phyloP scores from a whole-genome alignment of 345 rosid species.

The Moringa oleifera region DNA sequence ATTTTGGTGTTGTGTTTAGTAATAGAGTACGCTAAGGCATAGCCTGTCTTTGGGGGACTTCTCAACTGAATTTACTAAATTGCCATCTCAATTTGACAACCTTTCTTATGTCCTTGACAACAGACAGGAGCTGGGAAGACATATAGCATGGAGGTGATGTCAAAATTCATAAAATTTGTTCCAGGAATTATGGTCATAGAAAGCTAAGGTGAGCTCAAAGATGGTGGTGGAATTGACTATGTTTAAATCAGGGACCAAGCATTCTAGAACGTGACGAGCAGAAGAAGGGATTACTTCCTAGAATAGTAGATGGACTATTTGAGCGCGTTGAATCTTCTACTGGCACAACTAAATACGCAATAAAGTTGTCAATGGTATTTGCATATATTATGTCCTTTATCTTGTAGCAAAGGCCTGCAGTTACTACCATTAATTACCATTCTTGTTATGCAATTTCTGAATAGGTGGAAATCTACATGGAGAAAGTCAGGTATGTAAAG shows the following conservation, averaged over 20 bases:
- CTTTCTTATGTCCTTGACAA: slow-evolving; percentile 15
- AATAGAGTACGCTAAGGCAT: neutral
- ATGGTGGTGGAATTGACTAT: neutral
- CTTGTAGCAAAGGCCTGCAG: neutral
- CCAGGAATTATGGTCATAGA: slow-evolving; percentile 1
- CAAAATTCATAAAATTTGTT: neutral
- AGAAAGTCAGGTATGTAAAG: slow-evolving; percentile 65
- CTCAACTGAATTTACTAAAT: slow-evolving; percentile 2
- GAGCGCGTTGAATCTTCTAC: slow-evolving; percentile 38
- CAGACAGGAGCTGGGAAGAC: slow-evolving; percentile 99
- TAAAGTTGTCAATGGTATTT: slow-evolving; percentile 82
- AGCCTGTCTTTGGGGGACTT: neutral
- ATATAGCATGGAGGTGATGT: slow-evolving; percentile 72
- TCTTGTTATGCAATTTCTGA: neutral
- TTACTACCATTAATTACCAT: neutral
- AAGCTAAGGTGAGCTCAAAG: neutral
- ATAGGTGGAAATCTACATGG: slow-evolving; percentile 95
- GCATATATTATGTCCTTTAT: slow-evolving; percentile 7
- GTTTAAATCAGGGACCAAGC: slow-evolving; percentile 48
- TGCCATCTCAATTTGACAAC: slow-evolving; percentile 2
- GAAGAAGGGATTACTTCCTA: slow-evolving; percentile 69
- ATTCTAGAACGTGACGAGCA: slow-evolving; percentile 46
- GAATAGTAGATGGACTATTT: slow-evolving; percentile 70
- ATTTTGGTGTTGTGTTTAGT: neutral
- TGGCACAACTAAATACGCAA: slow-evolving; percentile 33